These are phyloP conservation scores for Microsporum audouinii DNA, from an alignment of 2,329 filamentous ascomycete genomes.

Conservation along the genomic window DNA sequence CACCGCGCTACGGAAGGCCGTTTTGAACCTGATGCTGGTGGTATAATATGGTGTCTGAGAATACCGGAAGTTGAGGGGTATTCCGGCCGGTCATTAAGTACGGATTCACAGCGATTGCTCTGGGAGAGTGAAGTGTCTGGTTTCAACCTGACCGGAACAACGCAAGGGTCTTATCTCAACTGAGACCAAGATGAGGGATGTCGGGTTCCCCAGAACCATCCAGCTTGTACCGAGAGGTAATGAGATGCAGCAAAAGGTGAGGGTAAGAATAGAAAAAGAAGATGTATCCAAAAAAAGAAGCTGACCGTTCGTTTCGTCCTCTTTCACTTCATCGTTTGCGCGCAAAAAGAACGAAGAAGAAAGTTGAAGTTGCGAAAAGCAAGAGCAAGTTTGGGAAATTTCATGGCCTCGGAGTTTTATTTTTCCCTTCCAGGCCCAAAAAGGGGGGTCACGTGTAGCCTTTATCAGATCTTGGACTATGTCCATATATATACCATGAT, in stretches of 20 bases:
- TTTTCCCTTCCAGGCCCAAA: neutral
- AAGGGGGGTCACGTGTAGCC: slow-evolving; percentile 1
- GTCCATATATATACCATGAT: neutral
- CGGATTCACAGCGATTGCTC: neutral
- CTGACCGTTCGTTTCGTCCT: neutral
- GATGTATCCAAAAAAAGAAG: neutral
- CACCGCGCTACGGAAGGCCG: neutral
- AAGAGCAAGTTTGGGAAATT: neutral
- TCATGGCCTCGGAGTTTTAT: neutral
- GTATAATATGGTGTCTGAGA: neutral
- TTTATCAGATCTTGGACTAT: neutral
- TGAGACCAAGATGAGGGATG: neutral
- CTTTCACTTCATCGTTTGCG: neutral
- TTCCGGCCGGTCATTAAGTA: neutral
- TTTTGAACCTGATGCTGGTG: neutral
- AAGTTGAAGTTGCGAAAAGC: neutral
- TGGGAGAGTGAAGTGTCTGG: neutral
- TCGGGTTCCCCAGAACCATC: neutral
- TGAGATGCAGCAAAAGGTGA: neutral
- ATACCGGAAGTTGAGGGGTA: neutral
- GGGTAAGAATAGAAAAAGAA: neutral
- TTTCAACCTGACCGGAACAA: neutral
- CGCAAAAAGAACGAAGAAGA: neutral
- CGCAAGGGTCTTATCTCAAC: neutral
- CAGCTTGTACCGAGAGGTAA: neutral